phyloP scores from a whole-genome alignment of 106 monocot genomes.

The Dioscorea zingiberensis region DNA sequence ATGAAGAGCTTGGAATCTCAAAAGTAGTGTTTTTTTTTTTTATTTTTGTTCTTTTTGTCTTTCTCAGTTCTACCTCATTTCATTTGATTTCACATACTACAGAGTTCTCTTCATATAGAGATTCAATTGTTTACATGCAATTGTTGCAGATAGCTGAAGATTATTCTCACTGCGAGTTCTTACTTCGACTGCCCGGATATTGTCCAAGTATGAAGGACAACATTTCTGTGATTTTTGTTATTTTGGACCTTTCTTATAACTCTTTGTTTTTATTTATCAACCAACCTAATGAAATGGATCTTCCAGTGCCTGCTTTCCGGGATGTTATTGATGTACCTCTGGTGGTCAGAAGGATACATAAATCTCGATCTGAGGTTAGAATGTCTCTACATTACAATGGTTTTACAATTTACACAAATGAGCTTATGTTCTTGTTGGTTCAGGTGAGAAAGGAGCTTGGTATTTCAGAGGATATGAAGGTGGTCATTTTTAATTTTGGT shows the following conservation, averaged over 20 bases:
- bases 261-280: too few species aligned
- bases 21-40: not conserved
- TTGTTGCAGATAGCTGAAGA: slow-evolving; percentile 91
- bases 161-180: slow-evolving; percentile 94
- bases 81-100: not conserved
- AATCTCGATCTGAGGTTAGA: slow-evolving; percentile 72
- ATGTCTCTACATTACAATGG: not conserved
- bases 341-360: slow-evolving; percentile 85
- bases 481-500: slow-evolving; percentile 94
- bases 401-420: not conserved
- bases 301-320: slow-evolving; percentile 93
- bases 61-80: too few species aligned
- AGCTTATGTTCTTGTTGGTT: slow-evolving; percentile 12
- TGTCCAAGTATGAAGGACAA: slow-evolving; percentile 71
- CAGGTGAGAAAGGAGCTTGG: slow-evolving; percentile 93
- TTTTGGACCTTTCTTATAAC: too few species aligned
- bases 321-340: slow-evolving; percentile 94
- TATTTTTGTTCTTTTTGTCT: too few species aligned
- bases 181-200: slow-evolving; percentile 95
- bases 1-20: not conserved
- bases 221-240: not conserved
- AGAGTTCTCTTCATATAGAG: not conserved
- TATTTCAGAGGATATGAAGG: slow-evolving; percentile 67
- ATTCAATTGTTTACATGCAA: not conserved
- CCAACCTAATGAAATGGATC: not conserved